Base-by-base conservation (phyloP, 768 basidiomycete genomes). In the Kwoniella shandongensis region DNA sequence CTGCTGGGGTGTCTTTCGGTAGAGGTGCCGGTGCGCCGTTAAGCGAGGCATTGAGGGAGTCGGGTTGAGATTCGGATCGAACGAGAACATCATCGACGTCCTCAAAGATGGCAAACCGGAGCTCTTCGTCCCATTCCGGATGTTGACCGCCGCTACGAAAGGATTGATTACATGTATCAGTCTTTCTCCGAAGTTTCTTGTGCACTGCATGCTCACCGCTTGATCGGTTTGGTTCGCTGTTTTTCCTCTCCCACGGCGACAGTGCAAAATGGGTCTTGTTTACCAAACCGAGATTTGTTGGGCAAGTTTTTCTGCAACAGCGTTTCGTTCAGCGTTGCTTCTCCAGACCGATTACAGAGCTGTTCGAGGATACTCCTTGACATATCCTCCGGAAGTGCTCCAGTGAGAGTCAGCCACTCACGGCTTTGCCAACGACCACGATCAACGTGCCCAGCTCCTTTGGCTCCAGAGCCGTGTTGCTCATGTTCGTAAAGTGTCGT, bases 101-200 rank as follows among this genome's bases (percentile, higher is more conserved):
- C 66, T 83, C 84, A 64, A 82, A 74, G 44, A 97, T 80, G 4
- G 85, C 82, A 74, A 91, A 98, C 40, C 90, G 84, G 50, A 93
- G 75, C 75, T 96, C 91, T 30, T 85, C 85, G 71, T 96, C 92
- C 91, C 92, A 97, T 57, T 86, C 83, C 1, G 93, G 93, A 76
- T 89, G 88, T 71, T 97, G 93, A 0, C 93, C 93, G 2, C 92
- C 92, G 71, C 86, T 76, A 36, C 10, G 12, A 4, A 18, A n/a
- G n/a, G n/a, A n/a, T n/a, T n/a, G n/a, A n/a, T n/a, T n/a, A 13
- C 38, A 26, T 26, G 22, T 15, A 27, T 53, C 30, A 47, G 61
- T 38, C 48, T 47, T 39, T 27, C 32, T 6, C 6, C 32, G 6
- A 13, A 13, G 32, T 32, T 13, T 32, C 17, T 23, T 27, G 18